Evolutionary conservation across 2,329 filamentous ascomycete genomes (phyloP).

Genomic region (Phoma herbarum): DNA sequence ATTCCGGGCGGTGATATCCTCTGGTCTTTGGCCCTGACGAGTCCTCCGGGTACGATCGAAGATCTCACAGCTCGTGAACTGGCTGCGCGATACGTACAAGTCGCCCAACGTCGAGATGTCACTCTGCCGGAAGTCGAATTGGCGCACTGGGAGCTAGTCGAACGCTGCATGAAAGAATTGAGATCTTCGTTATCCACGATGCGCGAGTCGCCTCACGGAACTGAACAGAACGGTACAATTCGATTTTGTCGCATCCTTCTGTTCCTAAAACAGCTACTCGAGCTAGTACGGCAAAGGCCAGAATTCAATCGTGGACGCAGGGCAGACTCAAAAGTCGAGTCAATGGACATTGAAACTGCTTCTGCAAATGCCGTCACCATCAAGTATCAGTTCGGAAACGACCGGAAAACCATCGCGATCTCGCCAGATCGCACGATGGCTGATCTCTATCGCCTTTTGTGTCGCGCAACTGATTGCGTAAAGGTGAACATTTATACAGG

Average conservation of each 20-base stretch:
- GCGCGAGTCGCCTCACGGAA: slow-evolving; percentile 8
- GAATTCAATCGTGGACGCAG: slow-evolving; percentile 44
- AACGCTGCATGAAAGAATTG: slow-evolving; percentile 75
- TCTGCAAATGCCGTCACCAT: slow-evolving; percentile 72
- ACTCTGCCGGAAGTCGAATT: slow-evolving; percentile 59
- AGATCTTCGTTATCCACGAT: slow-evolving; percentile 33
- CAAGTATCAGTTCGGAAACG: slow-evolving; percentile 73
- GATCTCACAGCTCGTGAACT: slow-evolving; percentile 73
- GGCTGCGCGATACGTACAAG: slow-evolving; percentile 75
- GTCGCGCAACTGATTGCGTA: slow-evolving; percentile 75
- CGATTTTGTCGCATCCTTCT: slow-evolving; percentile 45
- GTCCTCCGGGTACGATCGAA: slow-evolving; percentile 72
- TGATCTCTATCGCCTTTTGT: slow-evolving; percentile 73
- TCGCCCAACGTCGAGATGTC: slow-evolving; percentile 48
- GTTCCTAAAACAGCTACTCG: slow-evolving; percentile 48
- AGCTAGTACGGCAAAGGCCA: slow-evolving; percentile 40
- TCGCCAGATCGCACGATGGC: slow-evolving; percentile 75
- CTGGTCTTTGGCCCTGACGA: slow-evolving; percentile 82
- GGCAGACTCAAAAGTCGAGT: slow-evolving; percentile 49
- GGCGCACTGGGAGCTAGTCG: slow-evolving; percentile 74
- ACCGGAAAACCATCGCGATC: slow-evolving; percentile 70
- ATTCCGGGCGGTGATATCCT: slow-evolving; percentile 71
- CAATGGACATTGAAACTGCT: slow-evolving; percentile 57
- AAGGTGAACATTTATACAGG: slow-evolving; percentile 78
- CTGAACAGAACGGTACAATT: slow-evolving; percentile 31